These are phyloP conservation scores for Venturiaceae sp. DNA, from an alignment of 2,329 filamentous ascomycete genomes.

Conservation along the genomic window DNA sequence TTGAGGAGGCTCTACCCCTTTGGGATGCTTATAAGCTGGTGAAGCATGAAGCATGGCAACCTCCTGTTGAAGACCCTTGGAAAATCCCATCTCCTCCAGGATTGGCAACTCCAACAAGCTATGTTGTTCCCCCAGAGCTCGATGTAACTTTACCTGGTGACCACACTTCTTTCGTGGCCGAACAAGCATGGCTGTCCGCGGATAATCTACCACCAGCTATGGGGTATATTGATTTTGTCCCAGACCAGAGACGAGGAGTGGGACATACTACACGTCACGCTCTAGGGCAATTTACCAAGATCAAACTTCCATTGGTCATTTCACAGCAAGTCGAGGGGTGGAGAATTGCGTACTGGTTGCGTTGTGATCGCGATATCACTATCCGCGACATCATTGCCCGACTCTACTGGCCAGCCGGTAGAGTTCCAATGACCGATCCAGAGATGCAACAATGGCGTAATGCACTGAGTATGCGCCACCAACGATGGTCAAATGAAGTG, in stretches of 20 bases:
- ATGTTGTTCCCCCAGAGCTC: neutral
- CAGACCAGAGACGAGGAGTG: too few relatives aligned
- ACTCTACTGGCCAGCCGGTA: neutral
- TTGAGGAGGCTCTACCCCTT: neutral
- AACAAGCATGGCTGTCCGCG: neutral
- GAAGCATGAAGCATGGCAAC: neutral
- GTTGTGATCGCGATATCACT: neutral
- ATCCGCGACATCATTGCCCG: neutral
- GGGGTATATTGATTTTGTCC: neutral
- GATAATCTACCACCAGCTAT: neutral
- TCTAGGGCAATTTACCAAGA: neutral
- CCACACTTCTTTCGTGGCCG: neutral
- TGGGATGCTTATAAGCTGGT: neutral
- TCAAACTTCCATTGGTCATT: neutral
- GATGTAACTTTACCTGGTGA: neutral
- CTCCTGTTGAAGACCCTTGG: neutral
- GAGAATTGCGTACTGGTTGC: neutral
- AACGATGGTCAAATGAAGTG: neutral
- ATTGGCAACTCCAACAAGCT: neutral
- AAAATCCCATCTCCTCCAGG: neutral
- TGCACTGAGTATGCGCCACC: neutral
- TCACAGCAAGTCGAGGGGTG: neutral
- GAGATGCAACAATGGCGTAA: neutral
- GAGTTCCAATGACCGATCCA: neutral
- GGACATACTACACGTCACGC: too few relatives aligned